Conservation (phyloP, 768 basidiomycete genomes). For the Psilocybe cubensis region DNA sequence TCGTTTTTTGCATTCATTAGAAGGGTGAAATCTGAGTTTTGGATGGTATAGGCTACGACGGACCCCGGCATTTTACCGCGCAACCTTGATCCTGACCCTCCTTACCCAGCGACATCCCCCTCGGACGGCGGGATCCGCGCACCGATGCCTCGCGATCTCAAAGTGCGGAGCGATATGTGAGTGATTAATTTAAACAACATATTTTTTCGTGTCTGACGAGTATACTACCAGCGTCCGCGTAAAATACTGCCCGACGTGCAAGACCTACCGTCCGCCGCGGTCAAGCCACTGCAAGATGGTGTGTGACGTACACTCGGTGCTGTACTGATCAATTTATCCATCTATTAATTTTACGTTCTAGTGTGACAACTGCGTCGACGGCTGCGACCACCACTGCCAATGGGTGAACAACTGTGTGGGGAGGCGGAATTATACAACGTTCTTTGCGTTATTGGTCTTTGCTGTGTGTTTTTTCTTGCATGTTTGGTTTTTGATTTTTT, state of each 20-base stretch:
- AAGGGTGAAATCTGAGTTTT: constrained; percentile 5
- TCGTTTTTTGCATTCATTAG: constrained; percentile 14
- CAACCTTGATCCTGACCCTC: constrained; percentile 84
- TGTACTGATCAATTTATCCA: background rate
- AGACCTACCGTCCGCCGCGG: constrained; percentile 89
- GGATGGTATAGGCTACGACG: constrained; percentile 58
- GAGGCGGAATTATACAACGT: constrained; percentile 92
- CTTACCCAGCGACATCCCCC: constrained; percentile 64
- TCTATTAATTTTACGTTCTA: constrained; percentile 27
- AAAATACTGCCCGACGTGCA: constrained; percentile 94
- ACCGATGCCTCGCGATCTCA: constrained; percentile 82
- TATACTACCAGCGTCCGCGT: constrained; percentile 71
- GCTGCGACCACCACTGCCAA: constrained; percentile 90
- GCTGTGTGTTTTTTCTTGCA: constrained; percentile 54
- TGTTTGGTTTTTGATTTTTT: background rate
- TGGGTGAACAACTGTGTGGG: constrained; percentile 98
- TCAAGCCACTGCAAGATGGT: constrained; percentile 97
- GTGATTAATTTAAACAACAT: constrained; percentile 28
- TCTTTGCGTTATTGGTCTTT: constrained; percentile 81
- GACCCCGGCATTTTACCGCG: constrained; percentile 93
- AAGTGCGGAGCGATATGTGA: constrained; percentile 77
- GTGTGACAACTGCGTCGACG: constrained; percentile 98
- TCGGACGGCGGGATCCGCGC: constrained; percentile 63
- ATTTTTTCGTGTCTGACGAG: background rate
- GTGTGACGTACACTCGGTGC: constrained; percentile 21